Evolutionary conservation across 2,329 filamentous ascomycete genomes (phyloP).

Genomic region (Diplodia intermedia): DNA sequence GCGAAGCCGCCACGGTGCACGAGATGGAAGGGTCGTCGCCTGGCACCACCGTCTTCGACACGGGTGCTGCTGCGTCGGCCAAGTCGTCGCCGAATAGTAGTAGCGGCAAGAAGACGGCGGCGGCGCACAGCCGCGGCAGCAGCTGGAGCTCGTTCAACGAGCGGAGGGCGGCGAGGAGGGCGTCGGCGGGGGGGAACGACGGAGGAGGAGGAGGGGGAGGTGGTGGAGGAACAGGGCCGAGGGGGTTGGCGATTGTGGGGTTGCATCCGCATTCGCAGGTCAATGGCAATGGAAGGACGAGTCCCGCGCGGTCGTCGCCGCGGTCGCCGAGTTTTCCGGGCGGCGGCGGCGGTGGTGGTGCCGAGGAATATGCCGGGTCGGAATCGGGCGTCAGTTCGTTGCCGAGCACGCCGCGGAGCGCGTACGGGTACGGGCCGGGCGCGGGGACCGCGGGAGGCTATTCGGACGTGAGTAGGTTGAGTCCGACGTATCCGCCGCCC

Average conservation of each 20-base stretch:
- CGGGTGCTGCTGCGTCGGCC: not conserved
- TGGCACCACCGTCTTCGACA: not conserved
- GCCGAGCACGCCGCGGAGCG: slow-evolving; percentile 18
- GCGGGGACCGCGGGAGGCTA: not conserved
- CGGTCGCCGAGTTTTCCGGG: slow-evolving; percentile 1
- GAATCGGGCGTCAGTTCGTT: slow-evolving; percentile 5
- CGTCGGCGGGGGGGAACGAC: not conserved
- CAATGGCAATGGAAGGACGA: not conserved
- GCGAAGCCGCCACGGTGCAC: not conserved
- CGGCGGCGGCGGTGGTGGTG: not conserved
- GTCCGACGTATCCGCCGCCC: slow-evolving; percentile 18
- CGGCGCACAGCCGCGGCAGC: not conserved
- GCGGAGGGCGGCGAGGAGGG: not conserved
- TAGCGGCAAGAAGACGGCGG: not conserved
- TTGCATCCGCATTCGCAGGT: slow-evolving; percentile 3
- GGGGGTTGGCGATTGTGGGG: slow-evolving; percentile 2
- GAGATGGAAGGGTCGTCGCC: slow-evolving; percentile 21
- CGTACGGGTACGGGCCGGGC: not conserved
- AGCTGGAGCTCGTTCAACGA: not conserved
- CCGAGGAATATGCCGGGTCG: not conserved
- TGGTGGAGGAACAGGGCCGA: not conserved
- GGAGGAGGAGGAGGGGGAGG: too few relatives aligned
- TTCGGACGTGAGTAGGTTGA: slow-evolving; percentile 15
- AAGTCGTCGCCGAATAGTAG: not conserved
- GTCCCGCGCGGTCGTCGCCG: not conserved